phyloP scores from a whole-genome alignment of 192 early-diverging fungal species.

The Umbelopsis isabellina region DNA sequence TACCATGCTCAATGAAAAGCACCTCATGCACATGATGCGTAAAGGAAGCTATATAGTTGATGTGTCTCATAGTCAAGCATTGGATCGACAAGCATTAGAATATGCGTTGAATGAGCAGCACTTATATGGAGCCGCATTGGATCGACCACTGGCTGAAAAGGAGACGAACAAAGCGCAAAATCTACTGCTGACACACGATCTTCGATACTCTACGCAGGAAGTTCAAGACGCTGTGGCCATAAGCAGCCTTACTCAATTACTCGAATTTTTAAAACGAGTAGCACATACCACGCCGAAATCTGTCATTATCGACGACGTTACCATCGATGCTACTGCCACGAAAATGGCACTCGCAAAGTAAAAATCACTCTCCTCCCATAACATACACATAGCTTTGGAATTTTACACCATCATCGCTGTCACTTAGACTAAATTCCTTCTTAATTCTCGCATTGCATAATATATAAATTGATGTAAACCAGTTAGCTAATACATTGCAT shows the following conservation, averaged over 20 bases:
- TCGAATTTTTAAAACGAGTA: background rate
- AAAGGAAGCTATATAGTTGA: conserved; percentile 13
- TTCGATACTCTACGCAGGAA: conserved; percentile 15
- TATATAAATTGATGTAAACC: no score
- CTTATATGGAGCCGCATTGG: background rate
- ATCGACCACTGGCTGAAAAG: background rate
- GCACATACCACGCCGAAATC: background rate
- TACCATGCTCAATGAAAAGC: background rate
- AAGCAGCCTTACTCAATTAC: background rate
- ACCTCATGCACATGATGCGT: background rate
- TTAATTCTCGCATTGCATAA: background rate
- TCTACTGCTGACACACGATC: background rate
- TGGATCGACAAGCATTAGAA: background rate
- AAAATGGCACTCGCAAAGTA: no score
- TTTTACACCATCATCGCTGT: background rate
- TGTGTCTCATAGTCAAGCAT: background rate
- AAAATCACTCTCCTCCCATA: no score
- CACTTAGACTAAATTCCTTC: background rate
- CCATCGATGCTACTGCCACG: no score
- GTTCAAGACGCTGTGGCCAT: conserved; percentile 8
- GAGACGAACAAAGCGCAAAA: background rate
- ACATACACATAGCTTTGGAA: no score
- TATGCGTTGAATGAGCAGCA: background rate
- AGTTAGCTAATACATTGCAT: background rate
- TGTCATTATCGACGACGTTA: background rate